These are phyloP conservation scores for Pugionium dolabratum DNA, from an alignment of 345 rosid genomes.

Conservation along the genomic window DNA sequence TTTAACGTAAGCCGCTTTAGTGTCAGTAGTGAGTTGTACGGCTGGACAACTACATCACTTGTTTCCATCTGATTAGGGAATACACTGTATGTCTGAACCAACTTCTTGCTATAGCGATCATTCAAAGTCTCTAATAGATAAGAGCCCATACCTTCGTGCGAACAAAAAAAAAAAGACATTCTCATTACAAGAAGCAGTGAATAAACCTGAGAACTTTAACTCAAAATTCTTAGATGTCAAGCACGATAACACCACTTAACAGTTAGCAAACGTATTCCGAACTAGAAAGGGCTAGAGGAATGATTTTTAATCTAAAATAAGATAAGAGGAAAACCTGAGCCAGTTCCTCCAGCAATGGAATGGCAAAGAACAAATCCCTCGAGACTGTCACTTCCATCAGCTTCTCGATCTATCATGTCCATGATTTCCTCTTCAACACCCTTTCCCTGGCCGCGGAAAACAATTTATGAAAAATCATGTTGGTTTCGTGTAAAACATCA, in stretches of 20 bases:
- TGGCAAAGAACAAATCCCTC: constrained; percentile 96
- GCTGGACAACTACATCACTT: constrained; percentile 98
- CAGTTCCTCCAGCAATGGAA: constrained; percentile 97
- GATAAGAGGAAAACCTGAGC: constrained; percentile 58
- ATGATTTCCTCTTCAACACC: constrained; percentile 95
- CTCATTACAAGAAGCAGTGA: constrained; percentile 9
- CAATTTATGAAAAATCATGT: background rate
- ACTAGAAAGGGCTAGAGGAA: too few species aligned
- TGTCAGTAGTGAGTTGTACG: constrained; percentile 92
- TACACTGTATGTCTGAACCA: constrained; percentile 97
- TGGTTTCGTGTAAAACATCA: background rate
- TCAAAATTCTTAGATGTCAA: background rate
- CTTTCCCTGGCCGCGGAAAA: constrained; percentile 57
- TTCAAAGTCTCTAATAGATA: constrained; percentile 91
- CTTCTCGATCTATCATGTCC: constrained; percentile 99
- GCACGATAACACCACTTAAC: background rate
- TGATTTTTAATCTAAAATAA: too few species aligned
- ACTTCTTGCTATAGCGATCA: constrained; percentile 97
- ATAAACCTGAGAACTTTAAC: constrained; percentile 10
- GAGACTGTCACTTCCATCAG: constrained; percentile 99
- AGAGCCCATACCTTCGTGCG: constrained; percentile 92
- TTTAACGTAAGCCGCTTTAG: constrained; percentile 89
- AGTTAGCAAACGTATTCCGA: background rate
- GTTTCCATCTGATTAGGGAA: constrained; percentile 99
- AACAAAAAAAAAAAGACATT: background rate